These are phyloP conservation scores for Helotiales sp. DNA, from an alignment of 2,329 filamentous ascomycete genomes.

Conservation along the genomic window DNA sequence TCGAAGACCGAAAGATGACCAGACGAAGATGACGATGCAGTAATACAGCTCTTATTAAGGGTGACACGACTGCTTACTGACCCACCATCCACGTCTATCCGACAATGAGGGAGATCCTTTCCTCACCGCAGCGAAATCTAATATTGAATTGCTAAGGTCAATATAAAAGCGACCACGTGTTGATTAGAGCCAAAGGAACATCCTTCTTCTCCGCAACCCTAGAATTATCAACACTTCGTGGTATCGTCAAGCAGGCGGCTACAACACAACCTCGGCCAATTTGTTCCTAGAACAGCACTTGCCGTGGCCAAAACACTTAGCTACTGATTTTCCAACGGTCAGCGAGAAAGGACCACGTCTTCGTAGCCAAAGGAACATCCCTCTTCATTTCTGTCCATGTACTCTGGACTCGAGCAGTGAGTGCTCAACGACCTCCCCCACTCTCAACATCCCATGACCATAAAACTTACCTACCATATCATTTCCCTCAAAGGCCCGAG, in stretches of 20 bases:
- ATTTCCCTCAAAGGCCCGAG: neutral
- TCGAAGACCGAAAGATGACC: neutral
- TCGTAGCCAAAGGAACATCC: neutral
- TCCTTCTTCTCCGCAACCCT: too few relatives aligned
- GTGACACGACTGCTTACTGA: slow-evolving; percentile 3
- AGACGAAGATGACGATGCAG: neutral
- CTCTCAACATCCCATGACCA: neutral
- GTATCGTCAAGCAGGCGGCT: too few relatives aligned
- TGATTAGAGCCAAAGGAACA: neutral
- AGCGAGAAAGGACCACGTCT: neutral
- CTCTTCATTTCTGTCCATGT: neutral
- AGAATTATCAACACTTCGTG: too few relatives aligned
- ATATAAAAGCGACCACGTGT: too few relatives aligned
- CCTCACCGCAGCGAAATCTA: neutral
- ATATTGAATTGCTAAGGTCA: too few relatives aligned
- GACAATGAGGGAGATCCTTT: neutral
- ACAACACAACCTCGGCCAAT: too few relatives aligned
- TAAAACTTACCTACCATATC: neutral
- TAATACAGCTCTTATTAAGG: slow-evolving; percentile 3
- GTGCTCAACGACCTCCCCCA: too few relatives aligned
- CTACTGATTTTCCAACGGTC: too few relatives aligned
- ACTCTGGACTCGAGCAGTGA: neutral
- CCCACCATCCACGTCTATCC: neutral
- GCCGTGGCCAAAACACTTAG: too few relatives aligned
- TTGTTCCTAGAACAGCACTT: too few relatives aligned